These are phyloP conservation scores for Globisporangium apiculatum DNA, from an alignment of 352 stramenopile species.

Conservation along the genomic window DNA sequence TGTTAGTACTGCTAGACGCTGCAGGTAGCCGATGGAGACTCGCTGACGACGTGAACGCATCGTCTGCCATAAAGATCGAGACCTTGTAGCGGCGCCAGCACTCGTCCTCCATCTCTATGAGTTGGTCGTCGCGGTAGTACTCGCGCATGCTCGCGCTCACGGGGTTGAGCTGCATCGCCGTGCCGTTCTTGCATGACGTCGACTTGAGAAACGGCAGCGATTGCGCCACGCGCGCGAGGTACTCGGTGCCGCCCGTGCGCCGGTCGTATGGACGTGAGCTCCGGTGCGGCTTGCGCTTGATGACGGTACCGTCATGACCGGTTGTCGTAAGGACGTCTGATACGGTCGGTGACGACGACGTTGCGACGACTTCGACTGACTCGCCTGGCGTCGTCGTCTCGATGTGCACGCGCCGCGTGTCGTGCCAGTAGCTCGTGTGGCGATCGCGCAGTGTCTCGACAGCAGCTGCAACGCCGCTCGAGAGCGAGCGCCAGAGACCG, in stretches of 20 bases:
- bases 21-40: not conserved
- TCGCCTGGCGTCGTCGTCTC: not conserved
- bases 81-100: conserved; percentile 70
- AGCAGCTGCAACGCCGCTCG: not conserved
- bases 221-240: conserved; percentile 7
- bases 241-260: conserved; percentile 3
- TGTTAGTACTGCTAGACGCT: not conserved
- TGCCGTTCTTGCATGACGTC: conserved; percentile 42
- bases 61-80: conserved; percentile 49
- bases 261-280: not conserved
- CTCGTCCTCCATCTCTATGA: conserved; percentile 59
- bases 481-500: not conserved
- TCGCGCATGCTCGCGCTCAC: conserved; percentile 40
- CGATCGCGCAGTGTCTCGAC: conserved; percentile 1
- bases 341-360: not conserved
- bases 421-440: conserved; percentile 5
- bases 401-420: conserved; percentile 7
- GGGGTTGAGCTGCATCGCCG: conserved; percentile 43
- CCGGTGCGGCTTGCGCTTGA: not conserved
- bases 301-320: no score
- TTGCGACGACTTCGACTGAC: not conserved
- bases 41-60: conserved; percentile 18
- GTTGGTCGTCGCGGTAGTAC: conserved; percentile 36
- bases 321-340: not conserved
- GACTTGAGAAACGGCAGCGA: conserved; percentile 26